Evolutionary conservation across 495 filamentous ascomycete species (phyloP).

Genomic region (Penicillium crystallinum): DNA sequence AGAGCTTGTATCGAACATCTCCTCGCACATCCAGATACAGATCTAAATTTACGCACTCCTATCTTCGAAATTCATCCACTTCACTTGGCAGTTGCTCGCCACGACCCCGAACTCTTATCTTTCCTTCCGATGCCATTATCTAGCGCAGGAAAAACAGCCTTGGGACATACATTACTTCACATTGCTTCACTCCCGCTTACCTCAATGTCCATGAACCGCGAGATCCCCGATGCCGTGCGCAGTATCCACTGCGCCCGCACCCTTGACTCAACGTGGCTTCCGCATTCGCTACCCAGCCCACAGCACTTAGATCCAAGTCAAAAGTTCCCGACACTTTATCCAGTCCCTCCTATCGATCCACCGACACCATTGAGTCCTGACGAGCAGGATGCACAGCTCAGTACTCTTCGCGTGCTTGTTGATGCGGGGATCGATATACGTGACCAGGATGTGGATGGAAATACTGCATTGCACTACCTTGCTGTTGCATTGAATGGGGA

Average conservation of each 20-base stretch:
- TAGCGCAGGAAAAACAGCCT: neutral
- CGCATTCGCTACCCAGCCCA: neutral
- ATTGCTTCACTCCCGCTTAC: neutral
- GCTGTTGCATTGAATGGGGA: neutral
- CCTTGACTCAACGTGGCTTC: neutral
- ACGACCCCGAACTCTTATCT: conserved; percentile 9
- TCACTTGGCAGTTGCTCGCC: conserved; percentile 14
- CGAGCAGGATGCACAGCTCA: neutral
- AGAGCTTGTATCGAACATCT: neutral
- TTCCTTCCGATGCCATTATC: neutral
- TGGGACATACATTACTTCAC: neutral
- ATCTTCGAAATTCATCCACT: conserved; percentile 13
- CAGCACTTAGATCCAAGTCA: neutral
- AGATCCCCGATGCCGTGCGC: neutral
- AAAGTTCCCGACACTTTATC: neutral
- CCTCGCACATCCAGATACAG: neutral
- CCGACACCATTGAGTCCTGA: neutral
- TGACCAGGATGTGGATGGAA: neutral
- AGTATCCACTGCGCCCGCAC: neutral
- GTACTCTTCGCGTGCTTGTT: neutral
- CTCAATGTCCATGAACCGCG: neutral
- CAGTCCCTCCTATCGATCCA: neutral
- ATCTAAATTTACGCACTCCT: conserved; percentile 8
- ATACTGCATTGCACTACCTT: neutral
- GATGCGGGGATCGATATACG: neutral